Evolutionary conservation across 2,329 filamentous ascomycete species (phyloP).

Genomic region (Penicillium carneum): DNA sequence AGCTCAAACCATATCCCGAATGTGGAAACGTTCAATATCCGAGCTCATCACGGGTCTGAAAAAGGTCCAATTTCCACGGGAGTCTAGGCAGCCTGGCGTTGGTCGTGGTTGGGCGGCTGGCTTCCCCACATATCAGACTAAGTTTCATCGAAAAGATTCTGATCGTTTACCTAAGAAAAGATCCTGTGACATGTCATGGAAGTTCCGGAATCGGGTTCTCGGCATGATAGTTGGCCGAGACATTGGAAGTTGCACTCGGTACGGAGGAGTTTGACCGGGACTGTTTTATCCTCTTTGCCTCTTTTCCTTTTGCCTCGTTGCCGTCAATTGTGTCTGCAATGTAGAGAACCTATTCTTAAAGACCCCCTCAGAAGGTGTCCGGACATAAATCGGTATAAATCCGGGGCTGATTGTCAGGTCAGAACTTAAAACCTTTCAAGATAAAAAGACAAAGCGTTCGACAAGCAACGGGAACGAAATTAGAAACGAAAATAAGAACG

Average conservation of each 20-base stretch:
- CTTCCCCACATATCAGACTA: slow-evolving; percentile 27
- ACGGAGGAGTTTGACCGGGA: too few species aligned
- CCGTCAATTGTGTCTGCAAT: not conserved
- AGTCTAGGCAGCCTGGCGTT: slow-evolving; percentile 23
- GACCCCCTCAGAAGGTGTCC: not conserved
- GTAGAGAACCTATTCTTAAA: not conserved
- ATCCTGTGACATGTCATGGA: slow-evolving; percentile 9
- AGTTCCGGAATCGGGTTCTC: slow-evolving; percentile 25
- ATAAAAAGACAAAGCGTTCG: not conserved
- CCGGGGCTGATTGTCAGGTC: slow-evolving; percentile 2
- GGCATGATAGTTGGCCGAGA: slow-evolving; percentile 13
- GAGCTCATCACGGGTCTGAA: slow-evolving; percentile 7
- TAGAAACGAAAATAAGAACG: not conserved
- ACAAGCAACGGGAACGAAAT: slow-evolving; percentile 17
- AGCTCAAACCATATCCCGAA: slow-evolving; percentile 13
- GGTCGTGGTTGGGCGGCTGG: slow-evolving; percentile 26
- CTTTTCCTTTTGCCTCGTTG: not conserved
- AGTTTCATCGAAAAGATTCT: slow-evolving; percentile 23
- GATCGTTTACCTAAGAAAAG: slow-evolving; percentile 18
- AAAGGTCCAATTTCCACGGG: slow-evolving; percentile 25
- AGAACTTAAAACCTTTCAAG: not conserved
- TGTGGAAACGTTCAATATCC: slow-evolving; percentile 21
- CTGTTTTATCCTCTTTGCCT: too few species aligned
- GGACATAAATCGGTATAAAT: too few species aligned
- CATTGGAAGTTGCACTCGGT: too few species aligned